Base-by-base conservation (phyloP, 441 rosid species). In the Kokia cookei region DNA sequence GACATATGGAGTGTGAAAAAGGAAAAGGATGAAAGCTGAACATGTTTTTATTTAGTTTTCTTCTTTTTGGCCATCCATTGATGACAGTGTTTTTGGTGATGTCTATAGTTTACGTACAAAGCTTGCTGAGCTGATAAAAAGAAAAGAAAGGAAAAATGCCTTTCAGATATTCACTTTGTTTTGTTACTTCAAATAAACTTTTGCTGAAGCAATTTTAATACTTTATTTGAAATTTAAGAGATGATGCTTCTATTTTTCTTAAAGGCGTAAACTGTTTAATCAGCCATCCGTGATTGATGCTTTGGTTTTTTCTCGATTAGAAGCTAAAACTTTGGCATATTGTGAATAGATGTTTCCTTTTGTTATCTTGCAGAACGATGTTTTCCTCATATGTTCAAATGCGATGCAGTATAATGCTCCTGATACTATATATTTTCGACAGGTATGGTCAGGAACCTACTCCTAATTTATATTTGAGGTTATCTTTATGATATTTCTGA, bases 401-500 rank as follows among this genome's bases (percentile, higher is more conserved):
- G 93, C 90, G 0, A 87, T 87, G 93, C 88, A 85, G 59, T 89
- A 89, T 71, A 89, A 89, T 85, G 80, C 89, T 8, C 87, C 91
- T 0, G 93, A 89, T 78, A 89, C 91, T 15, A 50, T 89, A 72
- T 89, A 86, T 71, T 81, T 77, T 71, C 85, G 88, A 72, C 93
- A 89, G 93, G 93, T 89, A 76, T 75, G 62, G 12, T 76, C 59
- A 69, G 29, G 50, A 59, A 47, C 60, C 68, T 48, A 62, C 73
- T 79, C 61, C 29, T 72, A 62, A 22, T 65, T 11, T 29, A 22
- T 50, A 54, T 58, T 73, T 32, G 19, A 19, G 3, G 10, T 62
- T 51, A 29, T 53, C 51, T 58, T 27, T 24, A 17, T 61, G 24
- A 69, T 59, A 71, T 54, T 55, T 37, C 62, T 75, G 35, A 74